Evolutionary conservation across 371 early-diverging fungal genomes (phyloP), one percentile per base, ranked within the genome.

Genomic region (Entomophthora muscae): DNA sequence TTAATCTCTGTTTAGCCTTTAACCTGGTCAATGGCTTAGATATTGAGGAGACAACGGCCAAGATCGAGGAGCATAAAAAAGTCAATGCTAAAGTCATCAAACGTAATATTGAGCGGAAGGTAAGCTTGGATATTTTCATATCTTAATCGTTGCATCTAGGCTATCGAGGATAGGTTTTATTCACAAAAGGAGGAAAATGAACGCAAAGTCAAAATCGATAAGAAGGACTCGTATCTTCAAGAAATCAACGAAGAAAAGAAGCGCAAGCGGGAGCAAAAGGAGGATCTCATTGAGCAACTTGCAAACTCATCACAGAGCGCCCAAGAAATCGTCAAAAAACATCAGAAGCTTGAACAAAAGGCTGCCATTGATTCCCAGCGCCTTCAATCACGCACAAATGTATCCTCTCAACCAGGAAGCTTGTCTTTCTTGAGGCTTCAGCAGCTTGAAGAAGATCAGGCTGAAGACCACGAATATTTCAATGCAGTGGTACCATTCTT

Each of bases 21-120:
- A 92, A 90, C 69, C 73, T 92, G 29, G 82, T 90, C 63, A 84
- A 93, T 68, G 90, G 88, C 57, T 83, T 86, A 22, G 86, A 95
- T 70, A 81, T 90, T 10, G 82, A 88, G 59, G 85, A 85, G 65
- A 89, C 90, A 12, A 83, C 89, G 59, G 88, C 78, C n/a, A 71
- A 75, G 33, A 89, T 96, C 52, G 82, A 86, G 53, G 73, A 76
- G 63, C 93, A 84, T 71, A 78, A 83, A 32, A 69, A 74, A 17
- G 92, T 91, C 66, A 91, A 96, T 68, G 80, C 83, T 56, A 88
- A 87, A 23, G 71, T 80, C 22, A 93, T 96, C 67, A 80, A 78
- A 32, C 78, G 75, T 56, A 90, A 88, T 70, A 75, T 74, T 31
- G 76, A 75, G 17, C 72, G 75, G 63, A 68, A 70, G 69, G 81